These are phyloP conservation scores for Suhomyces prunicola DNA, from an alignment of 805 yeast genomes.

Conservation along the genomic window DNA sequence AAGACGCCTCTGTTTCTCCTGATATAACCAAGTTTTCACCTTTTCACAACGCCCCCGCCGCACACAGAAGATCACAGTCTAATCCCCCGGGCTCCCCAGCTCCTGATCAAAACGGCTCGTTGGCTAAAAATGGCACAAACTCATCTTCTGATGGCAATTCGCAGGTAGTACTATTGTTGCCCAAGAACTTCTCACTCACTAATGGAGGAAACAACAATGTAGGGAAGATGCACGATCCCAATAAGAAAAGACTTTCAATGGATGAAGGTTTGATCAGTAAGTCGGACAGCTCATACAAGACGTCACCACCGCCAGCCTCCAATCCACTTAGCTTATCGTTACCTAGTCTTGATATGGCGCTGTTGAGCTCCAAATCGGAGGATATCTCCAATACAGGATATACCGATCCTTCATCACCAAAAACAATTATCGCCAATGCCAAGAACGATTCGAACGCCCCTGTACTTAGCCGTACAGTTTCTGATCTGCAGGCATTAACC, in stretches of 20 bases:
- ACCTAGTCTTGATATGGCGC: neutral
- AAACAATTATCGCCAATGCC: neutral
- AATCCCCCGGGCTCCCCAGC: conserved; percentile 29
- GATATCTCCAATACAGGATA: neutral
- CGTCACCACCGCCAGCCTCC: conserved; percentile 2
- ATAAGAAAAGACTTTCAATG: conserved; percentile 26
- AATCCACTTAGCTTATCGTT: neutral
- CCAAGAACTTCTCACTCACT: conserved; percentile 43
- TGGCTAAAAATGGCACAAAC: neutral
- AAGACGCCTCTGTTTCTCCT: conserved; percentile 29
- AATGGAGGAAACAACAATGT: conserved; percentile 6
- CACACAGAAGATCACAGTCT: conserved; percentile 32
- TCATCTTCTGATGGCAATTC: conserved; percentile 16
- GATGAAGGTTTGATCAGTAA: conserved; percentile 16
- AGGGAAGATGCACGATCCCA: conserved; percentile 3
- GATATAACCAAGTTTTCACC: conserved; percentile 15
- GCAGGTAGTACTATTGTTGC: conserved; percentile 48
- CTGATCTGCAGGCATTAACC: neutral
- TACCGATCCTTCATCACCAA: neutral
- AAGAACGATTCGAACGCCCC: neutral
- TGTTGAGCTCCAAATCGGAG: neutral
- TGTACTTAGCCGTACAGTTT: neutral
- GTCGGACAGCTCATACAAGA: conserved; percentile 1
- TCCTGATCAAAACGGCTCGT: conserved; percentile 5
- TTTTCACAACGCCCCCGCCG: conserved; percentile 8